Evolutionary conservation across 2,329 filamentous ascomycete species (phyloP).

Genomic region (Neurospora sp.): DNA sequence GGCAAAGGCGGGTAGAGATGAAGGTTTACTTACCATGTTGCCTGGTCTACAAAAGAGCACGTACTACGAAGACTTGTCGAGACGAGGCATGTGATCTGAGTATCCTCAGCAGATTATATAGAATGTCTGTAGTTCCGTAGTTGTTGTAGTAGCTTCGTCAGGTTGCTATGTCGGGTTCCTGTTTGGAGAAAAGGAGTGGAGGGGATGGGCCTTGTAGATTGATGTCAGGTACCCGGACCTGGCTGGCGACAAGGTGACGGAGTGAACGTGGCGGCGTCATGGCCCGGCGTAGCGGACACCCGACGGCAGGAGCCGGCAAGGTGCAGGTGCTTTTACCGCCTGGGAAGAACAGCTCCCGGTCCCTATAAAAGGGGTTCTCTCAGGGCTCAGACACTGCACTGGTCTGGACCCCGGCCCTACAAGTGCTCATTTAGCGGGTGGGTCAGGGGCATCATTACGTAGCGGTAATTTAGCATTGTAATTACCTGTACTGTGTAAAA

Average conservation of each 20-base stretch:
- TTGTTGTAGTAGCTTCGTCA: neutral
- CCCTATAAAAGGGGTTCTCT: neutral
- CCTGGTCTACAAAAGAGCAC: slow-evolving; percentile 14
- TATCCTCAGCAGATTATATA: slow-evolving; percentile 3
- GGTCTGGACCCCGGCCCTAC: neutral
- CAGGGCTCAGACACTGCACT: neutral
- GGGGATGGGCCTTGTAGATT: neutral
- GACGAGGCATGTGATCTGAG: slow-evolving; percentile 15
- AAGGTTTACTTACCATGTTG: slow-evolving; percentile 14
- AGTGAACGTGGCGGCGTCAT: neutral
- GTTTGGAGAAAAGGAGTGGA: neutral
- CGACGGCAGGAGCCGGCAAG: neutral
- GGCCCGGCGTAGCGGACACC: neutral
- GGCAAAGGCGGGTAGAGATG: neutral
- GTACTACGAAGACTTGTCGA: slow-evolving; percentile 18
- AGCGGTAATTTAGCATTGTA: neutral
- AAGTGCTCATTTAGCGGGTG: neutral
- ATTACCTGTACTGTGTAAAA: neutral
- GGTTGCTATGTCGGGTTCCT: neutral
- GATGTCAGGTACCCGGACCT: neutral
- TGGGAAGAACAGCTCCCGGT: neutral
- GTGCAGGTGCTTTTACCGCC: neutral
- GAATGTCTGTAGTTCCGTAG: neutral
- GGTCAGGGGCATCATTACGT: neutral
- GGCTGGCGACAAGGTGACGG: neutral